phyloP scores from a whole-genome alignment of 805 yeast species.

The Starmera pachycereana region DNA sequence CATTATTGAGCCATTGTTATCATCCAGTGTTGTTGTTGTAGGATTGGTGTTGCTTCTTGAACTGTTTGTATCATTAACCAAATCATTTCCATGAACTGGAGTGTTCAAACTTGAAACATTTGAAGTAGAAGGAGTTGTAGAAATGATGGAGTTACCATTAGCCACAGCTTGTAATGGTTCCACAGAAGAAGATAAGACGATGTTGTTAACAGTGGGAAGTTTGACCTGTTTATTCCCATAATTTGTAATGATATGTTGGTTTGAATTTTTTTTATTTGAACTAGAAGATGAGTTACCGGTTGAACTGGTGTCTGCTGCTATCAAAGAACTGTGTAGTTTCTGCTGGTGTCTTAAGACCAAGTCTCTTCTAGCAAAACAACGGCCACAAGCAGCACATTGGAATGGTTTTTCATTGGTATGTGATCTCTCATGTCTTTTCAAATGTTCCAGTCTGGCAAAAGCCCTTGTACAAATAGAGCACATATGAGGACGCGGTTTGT shows the following conservation, averaged over 20 bases:
- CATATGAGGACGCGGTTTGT: constrained; percentile 88
- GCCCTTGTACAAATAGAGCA: constrained; percentile 90
- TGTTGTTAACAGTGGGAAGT: constrained; percentile 20
- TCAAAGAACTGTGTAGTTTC: constrained; percentile 59
- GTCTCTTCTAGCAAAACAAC: constrained; percentile 89
- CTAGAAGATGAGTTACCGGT: constrained; percentile 37
- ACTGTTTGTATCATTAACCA: constrained; percentile 19
- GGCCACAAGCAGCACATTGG: constrained; percentile 92
- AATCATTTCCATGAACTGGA: neutral
- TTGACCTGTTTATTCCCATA: constrained; percentile 28
- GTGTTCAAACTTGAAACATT: constrained; percentile 6
- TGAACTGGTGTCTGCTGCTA: constrained; percentile 36
- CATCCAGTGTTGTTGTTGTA: constrained; percentile 1
- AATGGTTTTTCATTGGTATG: constrained; percentile 96
- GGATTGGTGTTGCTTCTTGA: constrained; percentile 7
- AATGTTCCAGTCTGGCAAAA: constrained; percentile 89
- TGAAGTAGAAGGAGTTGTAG: neutral
- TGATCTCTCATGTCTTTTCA: constrained; percentile 86
- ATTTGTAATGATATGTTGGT: constrained; percentile 27
- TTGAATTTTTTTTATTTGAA: constrained; percentile 31
- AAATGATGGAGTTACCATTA: neutral
- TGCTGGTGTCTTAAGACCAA: constrained; percentile 89
- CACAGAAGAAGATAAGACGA: too few species aligned
- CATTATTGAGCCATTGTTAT: neutral
- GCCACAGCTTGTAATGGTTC: neutral